Conservation (phyloP, 2,329 filamentous ascomycete species). For the Alternaria novae-zelandiae region DNA sequence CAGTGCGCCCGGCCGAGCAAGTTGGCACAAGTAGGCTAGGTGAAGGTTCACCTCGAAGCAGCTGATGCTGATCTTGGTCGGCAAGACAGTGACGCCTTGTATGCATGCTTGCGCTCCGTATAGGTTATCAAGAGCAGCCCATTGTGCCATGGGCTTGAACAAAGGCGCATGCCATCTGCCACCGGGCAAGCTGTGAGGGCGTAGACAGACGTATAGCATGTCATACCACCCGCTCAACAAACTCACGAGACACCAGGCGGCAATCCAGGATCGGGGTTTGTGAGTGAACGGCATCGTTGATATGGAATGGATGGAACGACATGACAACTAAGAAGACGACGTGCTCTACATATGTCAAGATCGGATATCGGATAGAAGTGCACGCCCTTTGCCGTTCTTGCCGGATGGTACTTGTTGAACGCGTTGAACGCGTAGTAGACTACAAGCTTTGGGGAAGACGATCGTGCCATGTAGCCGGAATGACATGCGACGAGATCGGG, state of each 20-base stretch:
- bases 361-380: neutral
- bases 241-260: neutral
- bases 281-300: neutral
- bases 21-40: neutral
- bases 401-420: neutral
- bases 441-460: neutral
- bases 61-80: neutral
- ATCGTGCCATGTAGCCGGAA: neutral
- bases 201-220: neutral
- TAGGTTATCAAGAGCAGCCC: neutral
- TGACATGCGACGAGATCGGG: neutral
- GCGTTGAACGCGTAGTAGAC: neutral
- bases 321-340: neutral
- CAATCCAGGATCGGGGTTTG: neutral
- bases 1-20: neutral
- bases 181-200: neutral
- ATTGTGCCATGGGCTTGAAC: neutral
- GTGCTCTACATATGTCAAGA: neutral
- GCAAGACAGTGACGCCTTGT: neutral
- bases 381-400: neutral
- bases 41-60: neutral
- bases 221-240: neutral
- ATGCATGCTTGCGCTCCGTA: neutral
- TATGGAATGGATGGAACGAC: neutral
- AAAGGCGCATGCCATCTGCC: neutral